These are phyloP conservation scores for Alternaria hordeiaustralica DNA, from an alignment of 2,329 filamentous ascomycete genomes.

Conservation along the genomic window DNA sequence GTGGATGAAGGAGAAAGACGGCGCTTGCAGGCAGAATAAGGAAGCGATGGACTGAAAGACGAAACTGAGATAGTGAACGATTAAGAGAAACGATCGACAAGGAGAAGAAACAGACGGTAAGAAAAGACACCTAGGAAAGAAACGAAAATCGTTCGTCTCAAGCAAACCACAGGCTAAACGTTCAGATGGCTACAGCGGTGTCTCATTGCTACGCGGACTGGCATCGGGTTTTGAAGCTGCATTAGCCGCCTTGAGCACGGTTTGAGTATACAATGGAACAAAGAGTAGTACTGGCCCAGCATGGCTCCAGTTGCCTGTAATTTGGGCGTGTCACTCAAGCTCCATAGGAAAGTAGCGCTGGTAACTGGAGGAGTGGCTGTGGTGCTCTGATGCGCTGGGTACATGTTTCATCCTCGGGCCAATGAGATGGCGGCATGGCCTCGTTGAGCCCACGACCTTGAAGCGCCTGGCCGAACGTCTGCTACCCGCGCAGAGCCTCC, in stretches of 20 bases:
- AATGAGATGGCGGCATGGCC: constrained; percentile 27
- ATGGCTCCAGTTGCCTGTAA: constrained; percentile 29
- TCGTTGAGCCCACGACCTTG: constrained; percentile 6
- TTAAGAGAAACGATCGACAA: constrained; percentile 46
- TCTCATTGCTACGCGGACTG: constrained; percentile 34
- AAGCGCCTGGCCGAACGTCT: constrained; percentile 31
- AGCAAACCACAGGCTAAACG: constrained; percentile 34
- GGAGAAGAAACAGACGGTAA: constrained; percentile 23
- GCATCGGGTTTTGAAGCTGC: constrained; percentile 46
- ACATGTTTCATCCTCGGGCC: constrained; percentile 36
- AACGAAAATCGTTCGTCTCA: constrained; percentile 32
- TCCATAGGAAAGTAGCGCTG: constrained; percentile 18
- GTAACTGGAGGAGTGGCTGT: constrained; percentile 40
- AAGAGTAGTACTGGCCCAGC: constrained; percentile 41
- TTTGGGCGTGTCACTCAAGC: constrained; percentile 31
- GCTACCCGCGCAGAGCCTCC: constrained; percentile 10
- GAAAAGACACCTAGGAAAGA: constrained; percentile 28
- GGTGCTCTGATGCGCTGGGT: constrained; percentile 21
- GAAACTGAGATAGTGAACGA: constrained; percentile 28
- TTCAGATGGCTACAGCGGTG: constrained; percentile 29
- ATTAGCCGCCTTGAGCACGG: constrained; percentile 47
- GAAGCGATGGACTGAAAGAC: constrained; percentile 23
- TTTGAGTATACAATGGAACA: constrained; percentile 43
- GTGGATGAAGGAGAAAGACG: constrained; percentile 16
- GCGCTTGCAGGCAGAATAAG: constrained; percentile 5